Percentiles rank a stretch among this genome's conserved stretches.
Conservation (phyloP, 2,329 filamentous ascomycete genomes). For the Massarina eburnea region DNA sequence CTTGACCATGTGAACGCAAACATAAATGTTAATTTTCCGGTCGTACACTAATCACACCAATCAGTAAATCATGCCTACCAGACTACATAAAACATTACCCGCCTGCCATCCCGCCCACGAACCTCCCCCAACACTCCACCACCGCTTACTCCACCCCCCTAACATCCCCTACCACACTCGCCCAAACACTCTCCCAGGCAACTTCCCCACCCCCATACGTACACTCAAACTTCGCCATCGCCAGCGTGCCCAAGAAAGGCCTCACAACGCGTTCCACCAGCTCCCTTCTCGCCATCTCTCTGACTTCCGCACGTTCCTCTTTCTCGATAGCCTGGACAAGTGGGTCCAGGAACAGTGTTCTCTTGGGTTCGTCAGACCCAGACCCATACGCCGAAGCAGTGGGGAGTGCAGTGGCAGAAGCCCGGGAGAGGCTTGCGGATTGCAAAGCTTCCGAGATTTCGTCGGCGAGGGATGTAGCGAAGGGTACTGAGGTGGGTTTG, state of each 20-base stretch:
- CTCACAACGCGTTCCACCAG: conserved; percentile 76
- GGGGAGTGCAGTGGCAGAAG: neutral
- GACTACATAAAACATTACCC: too few relatives aligned
- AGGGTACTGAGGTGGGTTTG: conserved; percentile 64
- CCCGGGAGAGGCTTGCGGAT: conserved; percentile 2
- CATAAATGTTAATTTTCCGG: too few relatives aligned
- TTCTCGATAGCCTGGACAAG: conserved; percentile 36
- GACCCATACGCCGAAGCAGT: neutral
- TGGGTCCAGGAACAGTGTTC: conserved; percentile 48
- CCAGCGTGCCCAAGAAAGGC: conserved; percentile 88
- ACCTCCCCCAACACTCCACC: too few relatives aligned
- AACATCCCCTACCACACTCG: conserved; percentile 35
- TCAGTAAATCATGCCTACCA: too few relatives aligned
- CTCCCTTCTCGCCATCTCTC: conserved; percentile 58
- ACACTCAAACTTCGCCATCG: conserved; percentile 90
- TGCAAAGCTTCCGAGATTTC: conserved; percentile 75
- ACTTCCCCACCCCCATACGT: conserved; percentile 76
- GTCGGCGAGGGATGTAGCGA: conserved; percentile 76
- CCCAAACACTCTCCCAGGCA: conserved; percentile 36
- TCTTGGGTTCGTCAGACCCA: conserved; percentile 19
- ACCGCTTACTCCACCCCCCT: conserved; percentile 3
- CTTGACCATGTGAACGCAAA: too few relatives aligned
- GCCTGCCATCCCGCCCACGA: too few relatives aligned
- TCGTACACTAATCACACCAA: too few relatives aligned
- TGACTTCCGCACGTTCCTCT: conserved; percentile 47